These are phyloP conservation scores for Sphaerobolus stellatus DNA, from an alignment of 1,284 basidiomycete genomes.

Conservation along the genomic window DNA sequence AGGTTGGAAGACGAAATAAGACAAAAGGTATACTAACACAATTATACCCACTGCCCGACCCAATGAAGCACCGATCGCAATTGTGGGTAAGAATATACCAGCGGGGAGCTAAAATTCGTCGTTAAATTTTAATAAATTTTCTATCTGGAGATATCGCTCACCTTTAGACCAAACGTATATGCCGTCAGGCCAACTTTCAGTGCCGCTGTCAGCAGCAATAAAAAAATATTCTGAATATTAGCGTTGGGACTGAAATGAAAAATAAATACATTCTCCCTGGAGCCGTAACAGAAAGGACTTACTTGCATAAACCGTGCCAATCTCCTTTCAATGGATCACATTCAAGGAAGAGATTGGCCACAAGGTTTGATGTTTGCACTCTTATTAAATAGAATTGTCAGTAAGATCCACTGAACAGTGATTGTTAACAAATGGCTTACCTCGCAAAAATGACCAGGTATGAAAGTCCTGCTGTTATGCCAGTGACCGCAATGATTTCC, in stretches of 20 bases:
- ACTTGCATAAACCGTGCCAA: conserved; percentile 77
- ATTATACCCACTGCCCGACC: conserved; percentile 69
- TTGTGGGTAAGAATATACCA: conserved; percentile 73
- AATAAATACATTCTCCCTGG: background rate
- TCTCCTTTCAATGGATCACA: conserved; percentile 64
- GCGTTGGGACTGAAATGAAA: conserved; percentile 56
- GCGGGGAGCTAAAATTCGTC: conserved; percentile 53
- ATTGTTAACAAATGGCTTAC: conserved; percentile 27
- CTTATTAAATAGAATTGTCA: conserved; percentile 30
- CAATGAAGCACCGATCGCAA: conserved; percentile 68
- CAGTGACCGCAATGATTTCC: conserved; percentile 61
- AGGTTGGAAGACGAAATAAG: background rate
- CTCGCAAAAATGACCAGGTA: conserved; percentile 62
- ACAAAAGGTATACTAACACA: conserved; percentile 44
- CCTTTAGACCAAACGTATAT: conserved; percentile 79
- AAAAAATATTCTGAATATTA: conserved; percentile 63
- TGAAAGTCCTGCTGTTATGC: conserved; percentile 65
- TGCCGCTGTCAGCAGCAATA: conserved; percentile 58
- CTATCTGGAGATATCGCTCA: conserved; percentile 26
- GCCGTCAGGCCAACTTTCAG: conserved; percentile 64
- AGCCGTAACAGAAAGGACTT: conserved; percentile 22
- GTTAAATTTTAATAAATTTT: background rate
- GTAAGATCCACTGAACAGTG: background rate
- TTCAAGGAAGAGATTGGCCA: conserved; percentile 71
- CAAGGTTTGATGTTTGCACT: conserved; percentile 68